Base-by-base conservation (phyloP, 768 basidiomycete genomes). In the Pulveroboletus sp. region DNA sequence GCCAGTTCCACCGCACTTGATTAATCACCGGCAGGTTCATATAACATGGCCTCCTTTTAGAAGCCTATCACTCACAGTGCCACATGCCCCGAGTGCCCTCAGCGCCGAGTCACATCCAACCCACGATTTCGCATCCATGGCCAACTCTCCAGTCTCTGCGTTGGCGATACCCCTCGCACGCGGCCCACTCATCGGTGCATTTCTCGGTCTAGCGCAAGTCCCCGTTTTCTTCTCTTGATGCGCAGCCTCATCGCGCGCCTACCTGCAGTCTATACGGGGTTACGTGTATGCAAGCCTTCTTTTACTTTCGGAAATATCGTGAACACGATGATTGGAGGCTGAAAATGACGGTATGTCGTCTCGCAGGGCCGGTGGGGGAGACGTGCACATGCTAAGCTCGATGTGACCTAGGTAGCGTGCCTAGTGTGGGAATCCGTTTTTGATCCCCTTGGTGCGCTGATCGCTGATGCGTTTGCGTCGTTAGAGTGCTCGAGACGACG, bases 181-280 rank as follows among this genome's bases (percentile, higher is more conserved):
- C 50, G 65, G 65, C 0, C 65, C 63, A 2, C 61, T 66, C 36
- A 27, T 67, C 12, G 65, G 65, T 29, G 58, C 61, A 0, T 62
- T 63, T 14, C 31, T 67, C 12, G 57, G 58, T 27, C 23, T 61
- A 19, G 14, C 46, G 65, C 52, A 50, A 59, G 61, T 54, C 32
- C 20, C 14, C 25, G 1, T 29, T 17, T 19, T 7, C 31, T 9
- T 34, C 27, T 1, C 6, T 29, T 9, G 2, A 6, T 19, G 1
- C 19, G 8, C 43, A 17, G 17, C 38, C 51, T 52, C 33, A 57
- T 42, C 16, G 2, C 36, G 14, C 29, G 16, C 19, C 12, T 24
- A 10, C 2, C 7, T 19, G 14, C 31, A 66, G 64, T 19, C 43
- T 67, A 3, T 66, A 67, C n/a, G 65, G 65, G 12, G 43, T 62